Conservation (phyloP, 1,139 yeast genomes). For the Candida tunisiensis region DNA sequence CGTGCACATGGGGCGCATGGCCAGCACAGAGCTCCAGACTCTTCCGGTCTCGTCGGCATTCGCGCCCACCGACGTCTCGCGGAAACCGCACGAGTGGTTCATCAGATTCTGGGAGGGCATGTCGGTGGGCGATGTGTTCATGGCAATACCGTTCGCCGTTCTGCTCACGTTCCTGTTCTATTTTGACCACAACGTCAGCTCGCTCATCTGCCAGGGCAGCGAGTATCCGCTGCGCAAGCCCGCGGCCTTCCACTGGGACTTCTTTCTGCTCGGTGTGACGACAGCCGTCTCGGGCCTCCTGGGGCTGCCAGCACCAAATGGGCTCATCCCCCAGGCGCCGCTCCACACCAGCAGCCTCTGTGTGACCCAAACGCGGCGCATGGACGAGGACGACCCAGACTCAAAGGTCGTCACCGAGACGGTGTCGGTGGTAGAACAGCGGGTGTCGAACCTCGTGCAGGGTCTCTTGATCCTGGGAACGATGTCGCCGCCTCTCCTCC, state of each 20-base stretch:
- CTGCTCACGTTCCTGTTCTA: slow-evolving; percentile 70
- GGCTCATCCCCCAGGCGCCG: slow-evolving; percentile 94
- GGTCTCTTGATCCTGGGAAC: slow-evolving; percentile 72
- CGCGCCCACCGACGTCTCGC: slow-evolving; percentile 48
- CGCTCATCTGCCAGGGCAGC: slow-evolving; percentile 77
- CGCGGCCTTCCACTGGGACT: slow-evolving; percentile 86
- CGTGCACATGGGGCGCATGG: slow-evolving; percentile 62
- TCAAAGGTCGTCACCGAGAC: no score
- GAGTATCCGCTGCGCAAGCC: slow-evolving; percentile 75
- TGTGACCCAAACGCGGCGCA: slow-evolving; percentile 25
- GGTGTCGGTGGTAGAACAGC: slow-evolving; percentile 90
- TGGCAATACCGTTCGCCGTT: slow-evolving; percentile 87
- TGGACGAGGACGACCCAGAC: slow-evolving; percentile 6
- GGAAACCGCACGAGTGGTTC: slow-evolving; percentile 53
- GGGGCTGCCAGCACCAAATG: slow-evolving; percentile 94
- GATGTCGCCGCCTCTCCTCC: slow-evolving; percentile 77
- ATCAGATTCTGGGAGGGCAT: slow-evolving; percentile 70
- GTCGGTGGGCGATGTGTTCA: slow-evolving; percentile 54
- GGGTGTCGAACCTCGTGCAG: slow-evolving; percentile 70
- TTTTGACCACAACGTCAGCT: slow-evolving; percentile 90
- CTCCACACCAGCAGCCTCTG: slow-evolving; percentile 68
- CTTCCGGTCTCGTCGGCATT: slow-evolving; percentile 64
- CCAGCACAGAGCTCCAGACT: slow-evolving; percentile 32
- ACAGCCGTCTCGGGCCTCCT: slow-evolving; percentile 77
- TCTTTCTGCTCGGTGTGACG: slow-evolving; percentile 64